phyloP scores from a whole-genome alignment of 1,139 yeast genomes.

The Candida sp. region DNA sequence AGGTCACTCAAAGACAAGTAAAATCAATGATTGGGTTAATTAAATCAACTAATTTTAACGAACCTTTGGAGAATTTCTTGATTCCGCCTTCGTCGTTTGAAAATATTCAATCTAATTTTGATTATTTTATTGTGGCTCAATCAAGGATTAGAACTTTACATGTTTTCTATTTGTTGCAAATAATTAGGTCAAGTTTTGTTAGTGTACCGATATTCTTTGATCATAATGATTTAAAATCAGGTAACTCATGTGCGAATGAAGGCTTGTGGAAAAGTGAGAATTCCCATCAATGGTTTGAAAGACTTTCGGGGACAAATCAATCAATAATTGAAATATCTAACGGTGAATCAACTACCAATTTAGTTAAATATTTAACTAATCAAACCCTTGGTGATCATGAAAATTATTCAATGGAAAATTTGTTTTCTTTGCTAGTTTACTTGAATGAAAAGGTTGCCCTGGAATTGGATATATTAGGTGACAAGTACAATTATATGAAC shows the following conservation, averaged over 20 bases:
- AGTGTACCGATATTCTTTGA: conserved; percentile 54
- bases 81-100: conserved; percentile 49
- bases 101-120: conserved; percentile 46
- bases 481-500: conserved; percentile 24
- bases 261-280: conserved; percentile 64
- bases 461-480: conserved; percentile 33
- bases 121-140: conserved; percentile 77
- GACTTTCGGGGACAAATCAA: conserved; percentile 9
- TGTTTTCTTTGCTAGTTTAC: conserved; percentile 65
- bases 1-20: conserved; percentile 72
- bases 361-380: conserved; percentile 44
- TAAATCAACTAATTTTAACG: conserved; percentile 70
- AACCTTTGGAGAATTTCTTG: conserved; percentile 61
- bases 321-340: conserved; percentile 52
- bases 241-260: conserved; percentile 70
- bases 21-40: conserved; percentile 77
- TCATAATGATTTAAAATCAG: conserved; percentile 67
- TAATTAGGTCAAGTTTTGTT: conserved; percentile 63
- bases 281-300: conserved; percentile 54
- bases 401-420: conserved; percentile 50
- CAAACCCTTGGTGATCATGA: conserved; percentile 32
- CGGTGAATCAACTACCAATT: conserved; percentile 48
- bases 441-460: conserved; percentile 67
- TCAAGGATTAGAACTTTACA: conserved; percentile 85
- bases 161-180: conserved; percentile 69